A percentile compares a stretch with the other conserved stretches of the same genome.
Conservation (phyloP, 768 basidiomycete species). For the Rickenella mellea region DNA sequence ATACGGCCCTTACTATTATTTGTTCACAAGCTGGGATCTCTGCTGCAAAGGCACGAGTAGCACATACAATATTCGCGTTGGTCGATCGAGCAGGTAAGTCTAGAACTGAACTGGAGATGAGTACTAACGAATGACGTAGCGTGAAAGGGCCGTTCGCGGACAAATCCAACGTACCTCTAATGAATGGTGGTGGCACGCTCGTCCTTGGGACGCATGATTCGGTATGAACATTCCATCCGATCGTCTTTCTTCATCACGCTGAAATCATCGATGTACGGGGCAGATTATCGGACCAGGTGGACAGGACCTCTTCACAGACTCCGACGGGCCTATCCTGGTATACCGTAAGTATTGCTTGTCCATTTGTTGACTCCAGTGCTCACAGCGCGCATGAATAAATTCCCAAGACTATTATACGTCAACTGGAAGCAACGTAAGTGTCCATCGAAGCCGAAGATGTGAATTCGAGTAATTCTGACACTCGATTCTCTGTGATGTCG, state of each 20-base stretch:
- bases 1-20: constrained; percentile 36
- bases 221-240: constrained; percentile 18
- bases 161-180: constrained; percentile 31
- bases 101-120: not conserved
- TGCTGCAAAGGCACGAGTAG: constrained; percentile 30
- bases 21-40: constrained; percentile 41
- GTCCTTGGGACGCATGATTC: constrained; percentile 35
- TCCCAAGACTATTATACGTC: constrained; percentile 40
- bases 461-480: too few relatives aligned
- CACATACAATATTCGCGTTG: constrained; percentile 54
- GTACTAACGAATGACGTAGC: constrained; percentile 15
- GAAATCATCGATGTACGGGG: not conserved
- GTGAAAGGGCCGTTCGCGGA: constrained; percentile 38
- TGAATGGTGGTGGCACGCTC: constrained; percentile 42
- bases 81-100: constrained; percentile 33
- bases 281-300: constrained; percentile 48
- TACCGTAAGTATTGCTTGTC: constrained; percentile 32
- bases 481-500: not conserved
- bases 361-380: not conserved
- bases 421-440: constrained; percentile 31
- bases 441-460: too few relatives aligned
- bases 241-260: too few relatives aligned
- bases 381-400: too few relatives aligned
- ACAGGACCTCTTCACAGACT: constrained; percentile 37
- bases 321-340: constrained; percentile 36